Evolutionary conservation across 139 green algal genomes (phyloP), one percentile per base, ranked within the genome.

Genomic region (Chlamydomonas incerta): DNA sequence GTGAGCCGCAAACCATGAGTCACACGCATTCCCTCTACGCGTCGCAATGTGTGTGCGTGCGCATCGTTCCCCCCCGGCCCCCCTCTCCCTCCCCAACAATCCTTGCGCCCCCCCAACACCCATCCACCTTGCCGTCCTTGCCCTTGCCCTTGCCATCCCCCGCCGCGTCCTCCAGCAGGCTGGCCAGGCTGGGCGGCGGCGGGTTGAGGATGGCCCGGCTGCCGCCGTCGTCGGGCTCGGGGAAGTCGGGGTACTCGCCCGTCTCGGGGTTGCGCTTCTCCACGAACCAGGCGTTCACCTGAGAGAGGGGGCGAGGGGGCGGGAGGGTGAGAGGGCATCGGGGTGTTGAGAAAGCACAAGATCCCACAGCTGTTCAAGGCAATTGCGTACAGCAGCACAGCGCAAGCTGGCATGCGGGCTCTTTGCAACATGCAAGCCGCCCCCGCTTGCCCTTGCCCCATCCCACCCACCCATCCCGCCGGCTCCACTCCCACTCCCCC

Each of bases 271-370:
- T 89, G 28, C 95, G 89, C 80, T 96, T 98, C 73, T 94, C 92
- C 63, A 98, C 89, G 83, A 97, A 98, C 96, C 96, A 98, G 28
- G 88, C 74, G 85, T 98, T 97, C 82, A 98, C 94, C 93, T 95
- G 41, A 50, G 41, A 13, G 5, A 13, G 5, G 41, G 41, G 41
- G 41, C 6, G 41, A 50, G 41, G 14, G 15, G 65, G 20, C 5
- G 29, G 20, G 11, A 21, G 29, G 26, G 29, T 35, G 17, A 21
- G 63, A n/a, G n/a, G n/a, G n/a, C n/a, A n/a, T n/a, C n/a, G n/a
- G n/a, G n/a, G n/a, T n/a, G n/a, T n/a, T n/a, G n/a, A n/a, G n/a
- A n/a, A n/a, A n/a, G n/a, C n/a, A n/a, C n/a, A n/a, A n/a, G n/a
- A n/a, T n/a, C n/a, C n/a, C n/a, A n/a, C n/a, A n/a, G n/a, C n/a